These are phyloP conservation scores for Bruguiera gymnorhiza DNA, from an alignment of 345 rosid genomes.

Conservation along the genomic window DNA sequence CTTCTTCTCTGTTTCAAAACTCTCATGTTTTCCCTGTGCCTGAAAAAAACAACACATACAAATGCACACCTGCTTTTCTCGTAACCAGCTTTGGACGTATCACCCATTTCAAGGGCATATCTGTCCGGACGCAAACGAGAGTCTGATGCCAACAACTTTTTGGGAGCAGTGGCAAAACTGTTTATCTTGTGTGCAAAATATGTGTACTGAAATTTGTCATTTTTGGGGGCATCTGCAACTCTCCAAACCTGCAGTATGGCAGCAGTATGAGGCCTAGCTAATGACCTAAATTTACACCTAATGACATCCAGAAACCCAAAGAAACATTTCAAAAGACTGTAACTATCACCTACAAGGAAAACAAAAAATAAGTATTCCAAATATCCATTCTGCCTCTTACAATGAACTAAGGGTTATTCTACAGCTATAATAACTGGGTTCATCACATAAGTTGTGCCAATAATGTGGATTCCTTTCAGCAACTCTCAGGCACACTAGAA, in stretches of 20 bases:
- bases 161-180: conserved; percentile 84
- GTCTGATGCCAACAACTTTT: conserved; percentile 77
- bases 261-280: neutral
- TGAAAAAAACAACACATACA: neutral
- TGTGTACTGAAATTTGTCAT: conserved; percentile 73
- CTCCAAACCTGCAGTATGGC: conserved; percentile 56
- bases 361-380: too few species aligned
- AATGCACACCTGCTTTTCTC: conserved; percentile 70
- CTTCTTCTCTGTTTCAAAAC: neutral
- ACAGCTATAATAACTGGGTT: too few species aligned
- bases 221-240: conserved; percentile 63
- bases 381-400: too few species aligned
- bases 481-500: too few species aligned
- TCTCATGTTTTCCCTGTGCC: neutral
- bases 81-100: conserved; percentile 58
- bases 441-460: too few species aligned
- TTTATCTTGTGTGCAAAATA: conserved; percentile 82
- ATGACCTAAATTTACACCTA: neutral
- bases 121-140: conserved; percentile 83
- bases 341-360: neutral
- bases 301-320: neutral
- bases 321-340: neutral
- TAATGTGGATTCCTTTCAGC: too few species aligned
- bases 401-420: too few species aligned
- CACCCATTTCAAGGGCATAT: conserved; percentile 75